Evolutionary conservation across 306 rosid genomes (phyloP), one percentile per base, ranked within the genome.

Genomic region (Cercis canadensis): DNA sequence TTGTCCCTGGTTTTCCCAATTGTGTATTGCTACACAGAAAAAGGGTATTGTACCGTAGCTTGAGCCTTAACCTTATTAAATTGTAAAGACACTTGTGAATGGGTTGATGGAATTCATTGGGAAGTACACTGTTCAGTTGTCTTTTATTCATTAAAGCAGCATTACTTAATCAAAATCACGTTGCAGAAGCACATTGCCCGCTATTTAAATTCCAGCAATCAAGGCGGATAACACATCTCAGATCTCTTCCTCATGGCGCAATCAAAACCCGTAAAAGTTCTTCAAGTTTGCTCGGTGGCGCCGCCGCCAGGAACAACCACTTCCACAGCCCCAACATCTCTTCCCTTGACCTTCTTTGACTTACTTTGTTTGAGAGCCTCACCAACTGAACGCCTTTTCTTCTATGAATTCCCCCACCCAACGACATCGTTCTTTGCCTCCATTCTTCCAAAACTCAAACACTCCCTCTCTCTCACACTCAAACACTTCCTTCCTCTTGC

Each of bases 291-390:
- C 55, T 15, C 29, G 32, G 45, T 36, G 31, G 56, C 56, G 19
- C 21, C 70, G 56, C 19, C 62, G 32, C 5, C 4, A 4, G 6
- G 2, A 10, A 6, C 56, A 6, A 29, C 56, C 4, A 33, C 17
- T 7, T 16, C 36, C 2, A 18, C 57, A 11, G 2, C 46, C 0
- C 51, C 60, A 5, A 5, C n/a, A 19, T 17, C 41, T 6, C 60
- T 60, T 2, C 52, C 68, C 33, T 33, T 61, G 1, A 70, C 82
- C 4, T 57, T 64, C 33, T 70, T 78, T 3, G 77, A 78, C 56
- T 0, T 64, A 2, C 4, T 13, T 0, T 78, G 55, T 62, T 21
- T 78, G 21, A 29, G 62, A 2, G 56, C 40, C 36, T 15, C 33
- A 2, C 67, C 53, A 6, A 32, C 19, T 7, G 52, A 41, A 36